Conservation (phyloP, 1,284 basidiomycete species). For the Bjerkandera adusta region DNA sequence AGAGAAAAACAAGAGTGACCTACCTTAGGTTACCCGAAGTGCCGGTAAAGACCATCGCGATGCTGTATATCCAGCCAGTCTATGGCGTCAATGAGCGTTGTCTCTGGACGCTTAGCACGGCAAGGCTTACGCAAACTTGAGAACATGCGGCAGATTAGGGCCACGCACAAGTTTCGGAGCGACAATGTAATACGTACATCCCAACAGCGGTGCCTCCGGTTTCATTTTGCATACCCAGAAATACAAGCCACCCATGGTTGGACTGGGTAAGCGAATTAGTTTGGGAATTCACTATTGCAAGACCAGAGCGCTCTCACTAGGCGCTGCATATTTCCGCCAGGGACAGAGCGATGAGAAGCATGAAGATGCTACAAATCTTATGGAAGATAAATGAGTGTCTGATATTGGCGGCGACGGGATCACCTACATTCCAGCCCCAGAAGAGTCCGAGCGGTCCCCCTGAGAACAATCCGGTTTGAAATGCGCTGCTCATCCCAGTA, state of each 20-base stretch:
- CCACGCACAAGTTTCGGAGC: too few relatives aligned
- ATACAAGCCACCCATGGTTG: slow-evolving; percentile 58
- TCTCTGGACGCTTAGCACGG: not conserved
- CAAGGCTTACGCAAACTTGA: slow-evolving; percentile 28
- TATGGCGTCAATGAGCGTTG: slow-evolving; percentile 20
- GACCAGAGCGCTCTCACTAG: slow-evolving; percentile 39
- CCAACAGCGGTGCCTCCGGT: slow-evolving; percentile 50
- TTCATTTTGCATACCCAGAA: slow-evolving; percentile 69
- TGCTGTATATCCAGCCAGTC: slow-evolving; percentile 64
- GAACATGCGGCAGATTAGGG: too few relatives aligned
- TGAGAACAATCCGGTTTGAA: slow-evolving; percentile 58
- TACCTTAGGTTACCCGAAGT: slow-evolving; percentile 59
- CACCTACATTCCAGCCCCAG: slow-evolving; percentile 64
- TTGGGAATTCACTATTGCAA: not conserved
- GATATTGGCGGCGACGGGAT: not conserved
- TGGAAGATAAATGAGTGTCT: not conserved
- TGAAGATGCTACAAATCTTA: slow-evolving; percentile 58
- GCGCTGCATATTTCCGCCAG: slow-evolving; percentile 61
- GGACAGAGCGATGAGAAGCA: slow-evolving; percentile 56
- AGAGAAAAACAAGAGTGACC: slow-evolving; percentile 7
- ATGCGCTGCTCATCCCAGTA: slow-evolving; percentile 55
- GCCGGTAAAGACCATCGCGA: slow-evolving; percentile 60
- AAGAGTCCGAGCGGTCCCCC: slow-evolving; percentile 59
- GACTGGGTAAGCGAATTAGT: slow-evolving; percentile 32
- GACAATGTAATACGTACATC: slow-evolving; percentile 43